Conservation (phyloP, 179 eudicot species). For the Drosera spatulata region DNA sequence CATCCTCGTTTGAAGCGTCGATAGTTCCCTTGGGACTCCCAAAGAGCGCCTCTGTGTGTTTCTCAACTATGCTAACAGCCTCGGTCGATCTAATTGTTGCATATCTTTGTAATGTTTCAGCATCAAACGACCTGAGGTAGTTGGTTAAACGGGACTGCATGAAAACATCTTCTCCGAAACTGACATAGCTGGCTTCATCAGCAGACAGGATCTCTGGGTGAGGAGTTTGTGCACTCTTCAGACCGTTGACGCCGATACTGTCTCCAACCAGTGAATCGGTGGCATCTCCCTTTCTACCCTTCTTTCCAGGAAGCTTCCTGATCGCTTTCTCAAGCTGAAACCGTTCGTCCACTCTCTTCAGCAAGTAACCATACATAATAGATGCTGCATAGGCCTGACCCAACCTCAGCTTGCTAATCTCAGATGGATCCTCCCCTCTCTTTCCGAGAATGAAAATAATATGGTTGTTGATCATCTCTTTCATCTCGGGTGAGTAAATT, state of each 20-base stretch:
- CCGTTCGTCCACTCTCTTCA: conserved; percentile 81
- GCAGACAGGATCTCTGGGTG: conserved; percentile 58
- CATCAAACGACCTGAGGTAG: conserved; percentile 86
- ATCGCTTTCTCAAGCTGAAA: conserved; percentile 85
- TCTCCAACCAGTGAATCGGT: conserved; percentile 18
- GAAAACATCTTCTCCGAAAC: conserved; percentile 31
- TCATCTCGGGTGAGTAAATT: conserved; percentile 87
- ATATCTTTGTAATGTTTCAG: conserved; percentile 64
- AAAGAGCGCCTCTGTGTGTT: conserved; percentile 92
- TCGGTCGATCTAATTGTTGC: conserved; percentile 77
- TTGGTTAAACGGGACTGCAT: conserved; percentile 57
- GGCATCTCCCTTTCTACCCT: conserved; percentile 21
- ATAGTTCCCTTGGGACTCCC: conserved; percentile 75
- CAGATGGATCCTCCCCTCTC: conserved; percentile 50
- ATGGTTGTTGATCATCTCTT: conserved; percentile 91
- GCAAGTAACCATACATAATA: conserved; percentile 93
- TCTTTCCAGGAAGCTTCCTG: conserved; percentile 61
- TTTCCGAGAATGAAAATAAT: conserved; percentile 79
- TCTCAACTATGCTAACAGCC: conserved; percentile 72
- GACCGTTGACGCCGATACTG: conserved; percentile 11
- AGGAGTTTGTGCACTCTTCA: conserved; percentile 4
- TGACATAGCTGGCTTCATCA: conserved; percentile 37
- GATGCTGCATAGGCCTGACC: conserved; percentile 99
- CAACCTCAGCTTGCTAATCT: conserved; percentile 82
- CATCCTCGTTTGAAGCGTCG: conserved; percentile 70